Evolutionary conservation across 495 filamentous ascomycete genomes (phyloP).

Genomic region (Xylaria intraflava): DNA sequence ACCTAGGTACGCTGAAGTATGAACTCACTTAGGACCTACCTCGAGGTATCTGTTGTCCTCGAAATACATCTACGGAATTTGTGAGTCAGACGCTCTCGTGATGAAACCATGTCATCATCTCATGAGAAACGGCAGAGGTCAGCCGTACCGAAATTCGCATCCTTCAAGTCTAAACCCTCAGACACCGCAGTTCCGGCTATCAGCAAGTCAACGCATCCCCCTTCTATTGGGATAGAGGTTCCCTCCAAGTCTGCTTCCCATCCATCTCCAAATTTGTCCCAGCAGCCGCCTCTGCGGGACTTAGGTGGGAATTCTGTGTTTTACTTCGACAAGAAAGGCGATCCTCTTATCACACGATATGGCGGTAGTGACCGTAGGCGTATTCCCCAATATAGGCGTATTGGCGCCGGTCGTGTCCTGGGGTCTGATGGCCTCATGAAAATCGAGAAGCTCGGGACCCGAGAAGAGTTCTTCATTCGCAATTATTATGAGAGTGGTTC

Average conservation of each 20-base stretch:
- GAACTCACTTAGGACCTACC: too few relatives aligned
- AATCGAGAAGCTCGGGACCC: slow-evolving; percentile 28
- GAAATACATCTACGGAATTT: too few relatives aligned
- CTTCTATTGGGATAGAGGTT: slow-evolving; percentile 11
- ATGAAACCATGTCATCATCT: slow-evolving; percentile 21
- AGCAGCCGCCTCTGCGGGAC: slow-evolving; percentile 18
- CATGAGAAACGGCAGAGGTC: slow-evolving; percentile 25
- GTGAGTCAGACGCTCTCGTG: too few relatives aligned
- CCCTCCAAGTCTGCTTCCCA: slow-evolving; percentile 21
- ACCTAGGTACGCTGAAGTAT: too few relatives aligned
- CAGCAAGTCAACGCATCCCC: slow-evolving; percentile 14
- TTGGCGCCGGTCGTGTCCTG: slow-evolving; percentile 34
- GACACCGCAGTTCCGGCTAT: slow-evolving; percentile 9
- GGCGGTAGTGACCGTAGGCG: slow-evolving; percentile 34
- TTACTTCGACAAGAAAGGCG: slow-evolving; percentile 35
- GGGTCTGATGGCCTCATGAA: slow-evolving; percentile 31
- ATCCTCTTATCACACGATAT: slow-evolving; percentile 38
- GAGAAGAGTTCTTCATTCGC: slow-evolving; percentile 32
- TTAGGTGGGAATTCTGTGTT: slow-evolving; percentile 11
- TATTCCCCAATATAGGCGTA: slow-evolving; percentile 37
- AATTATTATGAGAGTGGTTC: slow-evolving; percentile 19
- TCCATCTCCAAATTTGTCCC: slow-evolving; percentile 21
- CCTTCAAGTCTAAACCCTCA: slow-evolving; percentile 52
- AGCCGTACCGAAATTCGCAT: slow-evolving; percentile 58
- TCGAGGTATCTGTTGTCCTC: too few relatives aligned